These are phyloP conservation scores for Chaetoscypha palmicola DNA, from an alignment of 2,329 filamentous ascomycete species.

Conservation along the genomic window DNA sequence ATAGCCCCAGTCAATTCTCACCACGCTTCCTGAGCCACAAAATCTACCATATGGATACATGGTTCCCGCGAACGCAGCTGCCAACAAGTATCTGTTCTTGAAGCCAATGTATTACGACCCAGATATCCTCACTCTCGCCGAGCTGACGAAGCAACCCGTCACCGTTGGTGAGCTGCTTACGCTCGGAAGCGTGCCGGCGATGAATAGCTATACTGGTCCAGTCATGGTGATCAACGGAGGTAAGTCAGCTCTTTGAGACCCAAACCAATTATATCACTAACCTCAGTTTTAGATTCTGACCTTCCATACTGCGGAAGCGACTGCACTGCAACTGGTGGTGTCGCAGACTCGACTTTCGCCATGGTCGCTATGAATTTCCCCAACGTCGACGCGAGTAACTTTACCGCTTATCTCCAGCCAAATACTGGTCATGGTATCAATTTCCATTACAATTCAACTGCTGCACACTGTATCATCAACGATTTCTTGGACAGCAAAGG, in stretches of 20 bases:
- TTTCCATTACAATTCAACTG: conserved; percentile 30
- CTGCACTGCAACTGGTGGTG: conserved; percentile 40
- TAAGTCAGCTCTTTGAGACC: conserved; percentile 21
- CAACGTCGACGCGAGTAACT: conserved; percentile 36
- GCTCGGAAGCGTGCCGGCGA: conserved; percentile 35
- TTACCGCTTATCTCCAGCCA: conserved; percentile 48
- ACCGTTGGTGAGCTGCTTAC: conserved; percentile 54
- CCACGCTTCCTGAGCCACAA: conserved; percentile 25
- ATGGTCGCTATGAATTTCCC: conserved; percentile 28
- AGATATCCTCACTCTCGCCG: conserved; percentile 40
- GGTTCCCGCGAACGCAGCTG: conserved; percentile 38
- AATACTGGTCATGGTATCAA: conserved; percentile 46
- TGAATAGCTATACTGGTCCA: conserved; percentile 43
- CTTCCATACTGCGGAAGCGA: conserved; percentile 56
- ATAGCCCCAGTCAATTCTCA: conserved; percentile 11
- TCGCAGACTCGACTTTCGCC: conserved; percentile 22
- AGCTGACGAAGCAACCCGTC: conserved; percentile 46
- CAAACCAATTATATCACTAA: neutral
- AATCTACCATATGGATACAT: conserved; percentile 46
- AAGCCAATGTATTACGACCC: conserved; percentile 49
- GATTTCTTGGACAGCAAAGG: conserved; percentile 27
- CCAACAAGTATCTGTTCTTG: conserved; percentile 47
- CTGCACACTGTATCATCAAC: conserved; percentile 34
- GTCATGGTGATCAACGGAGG: conserved; percentile 53
- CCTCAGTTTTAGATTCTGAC: conserved; percentile 31